A percentile compares a stretch with the other conserved stretches of the same genome.
phyloP scores from a whole-genome alignment of 1,139 yeast species.

The Lodderomyces theae region DNA sequence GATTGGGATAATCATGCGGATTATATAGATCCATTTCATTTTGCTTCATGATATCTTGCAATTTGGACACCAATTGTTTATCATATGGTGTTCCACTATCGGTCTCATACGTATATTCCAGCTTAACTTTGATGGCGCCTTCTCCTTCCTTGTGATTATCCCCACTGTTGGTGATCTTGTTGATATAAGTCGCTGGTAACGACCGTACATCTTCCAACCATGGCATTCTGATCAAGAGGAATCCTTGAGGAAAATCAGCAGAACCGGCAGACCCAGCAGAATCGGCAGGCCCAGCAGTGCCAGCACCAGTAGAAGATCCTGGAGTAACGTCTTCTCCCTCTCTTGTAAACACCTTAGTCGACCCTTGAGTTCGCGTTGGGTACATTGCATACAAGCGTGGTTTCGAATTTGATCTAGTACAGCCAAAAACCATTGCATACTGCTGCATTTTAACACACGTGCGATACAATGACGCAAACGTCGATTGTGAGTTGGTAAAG shows the following conservation, averaged over 20 bases:
- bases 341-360: slow-evolving; percentile 14
- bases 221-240: slow-evolving; percentile 58
- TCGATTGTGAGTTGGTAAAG: slow-evolving; percentile 59
- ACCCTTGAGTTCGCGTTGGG: slow-evolving; percentile 43
- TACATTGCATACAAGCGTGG: slow-evolving; percentile 62
- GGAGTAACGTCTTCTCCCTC: too few relatives aligned
- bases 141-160: too few relatives aligned
- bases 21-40: slow-evolving; percentile 33
- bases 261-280: neutral
- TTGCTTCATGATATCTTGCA: slow-evolving; percentile 18
- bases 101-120: slow-evolving; percentile 5
- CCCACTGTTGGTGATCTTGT: slow-evolving; percentile 8
- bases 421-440: slow-evolving; percentile 75
- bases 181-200: slow-evolving; percentile 33
- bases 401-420: slow-evolving; percentile 48
- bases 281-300: neutral
- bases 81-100: slow-evolving; percentile 10
- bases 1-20: slow-evolving; percentile 65
- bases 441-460: slow-evolving; percentile 51
- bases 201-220: slow-evolving; percentile 61
- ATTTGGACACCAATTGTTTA: slow-evolving; percentile 16
- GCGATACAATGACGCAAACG: slow-evolving; percentile 67
- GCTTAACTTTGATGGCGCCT: slow-evolving; percentile 8
- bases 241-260: slow-evolving; percentile 53
- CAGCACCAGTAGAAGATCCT: too few relatives aligned